These are phyloP conservation scores for Dioscorea alata DNA, from an alignment of 106 monocot genomes.

Conservation along the genomic window DNA sequence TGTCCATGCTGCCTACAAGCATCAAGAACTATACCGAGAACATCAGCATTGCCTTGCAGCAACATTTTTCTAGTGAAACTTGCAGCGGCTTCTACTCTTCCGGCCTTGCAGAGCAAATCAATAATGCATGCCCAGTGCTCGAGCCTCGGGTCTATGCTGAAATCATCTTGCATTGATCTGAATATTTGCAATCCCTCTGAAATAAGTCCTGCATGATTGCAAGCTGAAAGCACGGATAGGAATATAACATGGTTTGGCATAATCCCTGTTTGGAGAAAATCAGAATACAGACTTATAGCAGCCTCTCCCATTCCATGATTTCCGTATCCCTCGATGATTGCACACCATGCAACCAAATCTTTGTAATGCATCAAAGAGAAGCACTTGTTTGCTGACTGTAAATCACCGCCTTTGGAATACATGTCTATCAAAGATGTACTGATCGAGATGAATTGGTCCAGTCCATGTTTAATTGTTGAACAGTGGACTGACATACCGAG, in stretches of 20 bases:
- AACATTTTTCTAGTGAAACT: slow-evolving; percentile 24
- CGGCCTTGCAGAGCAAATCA: slow-evolving; percentile 31
- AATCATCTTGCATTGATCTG: slow-evolving; percentile 27
- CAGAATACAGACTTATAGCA: slow-evolving; percentile 21
- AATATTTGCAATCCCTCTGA: slow-evolving; percentile 23
- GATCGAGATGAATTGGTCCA: slow-evolving; percentile 19
- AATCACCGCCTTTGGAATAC: slow-evolving; percentile 49
- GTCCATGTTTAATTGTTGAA: slow-evolving; percentile 25
- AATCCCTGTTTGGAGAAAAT: slow-evolving; percentile 19
- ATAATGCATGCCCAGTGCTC: slow-evolving; percentile 38
- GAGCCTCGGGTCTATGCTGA: slow-evolving; percentile 4
- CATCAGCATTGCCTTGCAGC: slow-evolving; percentile 30
- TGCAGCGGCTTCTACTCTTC: slow-evolving; percentile 28
- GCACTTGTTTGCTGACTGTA: slow-evolving; percentile 20
- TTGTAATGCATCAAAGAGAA: slow-evolving; percentile 24
- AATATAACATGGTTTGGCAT: slow-evolving; percentile 43
- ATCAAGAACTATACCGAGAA: slow-evolving; percentile 72
- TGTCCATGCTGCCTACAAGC: slow-evolving; percentile 31
- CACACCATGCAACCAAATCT: slow-evolving; percentile 41
- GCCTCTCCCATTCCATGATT: slow-evolving; percentile 32
- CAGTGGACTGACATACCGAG: slow-evolving; percentile 44
- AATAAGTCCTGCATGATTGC: slow-evolving; percentile 43
- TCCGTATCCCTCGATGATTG: slow-evolving; percentile 36
- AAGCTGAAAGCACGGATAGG: slow-evolving; percentile 39
- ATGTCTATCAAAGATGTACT: slow-evolving; percentile 53